Evolutionary conservation across 352 stramenopile species (phyloP), one percentile per base, ranked within the genome.

Genomic region (Phytophthora vignae): DNA sequence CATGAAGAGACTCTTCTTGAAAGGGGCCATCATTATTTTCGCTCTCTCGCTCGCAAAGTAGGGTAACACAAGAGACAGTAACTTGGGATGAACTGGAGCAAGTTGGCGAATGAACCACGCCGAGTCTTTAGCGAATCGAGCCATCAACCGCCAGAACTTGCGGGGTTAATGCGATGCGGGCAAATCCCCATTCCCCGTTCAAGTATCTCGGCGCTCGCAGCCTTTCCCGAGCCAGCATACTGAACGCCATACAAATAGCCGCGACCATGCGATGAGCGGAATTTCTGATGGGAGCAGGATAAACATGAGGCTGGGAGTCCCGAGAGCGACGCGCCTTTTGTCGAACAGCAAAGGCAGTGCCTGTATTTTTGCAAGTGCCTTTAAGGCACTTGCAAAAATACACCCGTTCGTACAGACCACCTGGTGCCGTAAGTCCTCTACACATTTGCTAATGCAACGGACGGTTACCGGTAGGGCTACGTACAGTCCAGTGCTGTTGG

Each of bases 1-100:
- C 53, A 69, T 21, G 38, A 79, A 59, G 25, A 82, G 48, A 40
- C 55, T 67, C 69, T 74, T 77, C 56, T 79, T 82, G 40, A 73
- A 77, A 11, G 59, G 48, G 10, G 60, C 52, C 4, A 82, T 54
- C 63, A 79, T 82, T 22, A 60, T 55, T 73, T 12, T 49, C 42
- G 42, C 56, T 54, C 33, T 71, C 14, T 49, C 42, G 15, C 60
- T 54, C 40, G 25, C 22, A 40, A 59, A 29, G 25, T 29, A 29
- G 25, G 52, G 48, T 27, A 40, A 50, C 27, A 59, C 67, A 38
- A 19, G 25, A 21, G 17, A 44, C 36, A 17, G 36, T 44, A 44
- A 33, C 29, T 33, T 33, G 29, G 36, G 14, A 64, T 49, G 14
- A 49, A 49, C 6, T 3, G 42, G 6, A 49, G 66, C 53, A 76